phyloP scores from a whole-genome alignment of 1,139 yeast genomes.

The Kodamaea sp. region DNA sequence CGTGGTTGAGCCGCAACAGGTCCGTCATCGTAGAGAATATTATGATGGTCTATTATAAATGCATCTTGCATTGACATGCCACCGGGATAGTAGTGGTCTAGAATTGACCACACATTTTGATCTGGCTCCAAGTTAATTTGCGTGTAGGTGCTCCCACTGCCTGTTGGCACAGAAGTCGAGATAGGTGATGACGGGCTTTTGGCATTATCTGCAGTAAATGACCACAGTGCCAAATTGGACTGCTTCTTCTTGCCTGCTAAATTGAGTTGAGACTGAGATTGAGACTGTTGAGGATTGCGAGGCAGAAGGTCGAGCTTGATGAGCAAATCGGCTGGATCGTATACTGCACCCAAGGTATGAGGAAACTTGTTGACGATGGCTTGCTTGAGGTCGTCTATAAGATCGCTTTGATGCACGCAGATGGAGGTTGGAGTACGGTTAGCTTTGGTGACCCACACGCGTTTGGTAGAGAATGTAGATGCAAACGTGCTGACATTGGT shows the following conservation, averaged over 20 bases:
- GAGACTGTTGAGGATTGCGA: not conserved
- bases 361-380: slow-evolving; percentile 66
- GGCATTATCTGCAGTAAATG: slow-evolving; percentile 12
- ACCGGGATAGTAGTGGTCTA: slow-evolving; percentile 62
- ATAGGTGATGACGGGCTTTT: slow-evolving; percentile 11
- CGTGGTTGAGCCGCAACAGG: not conserved
- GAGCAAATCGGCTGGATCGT: slow-evolving; percentile 70
- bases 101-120: slow-evolving; percentile 55
- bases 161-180: slow-evolving; percentile 4
- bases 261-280: slow-evolving; percentile 1
- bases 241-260: slow-evolving; percentile 1
- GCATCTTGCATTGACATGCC: slow-evolving; percentile 76
- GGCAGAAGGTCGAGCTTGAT: slow-evolving; percentile 36
- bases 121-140: slow-evolving; percentile 60
- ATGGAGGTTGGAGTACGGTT: slow-evolving; percentile 70
- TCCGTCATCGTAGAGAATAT: slow-evolving; percentile 23
- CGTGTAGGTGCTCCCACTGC: slow-evolving; percentile 13
- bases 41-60: slow-evolving; percentile 46
- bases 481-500: not conserved
- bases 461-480: slow-evolving; percentile 1
- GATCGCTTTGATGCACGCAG: slow-evolving; percentile 51
- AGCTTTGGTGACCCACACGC: slow-evolving; percentile 68
- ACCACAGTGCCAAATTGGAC: slow-evolving; percentile 2
- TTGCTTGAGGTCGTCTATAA: slow-evolving; percentile 74
- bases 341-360: slow-evolving; percentile 58